Evolutionary conservation across 495 filamentous ascomycete genomes (phyloP).

Genomic region (Penicillium robsamsonii): DNA sequence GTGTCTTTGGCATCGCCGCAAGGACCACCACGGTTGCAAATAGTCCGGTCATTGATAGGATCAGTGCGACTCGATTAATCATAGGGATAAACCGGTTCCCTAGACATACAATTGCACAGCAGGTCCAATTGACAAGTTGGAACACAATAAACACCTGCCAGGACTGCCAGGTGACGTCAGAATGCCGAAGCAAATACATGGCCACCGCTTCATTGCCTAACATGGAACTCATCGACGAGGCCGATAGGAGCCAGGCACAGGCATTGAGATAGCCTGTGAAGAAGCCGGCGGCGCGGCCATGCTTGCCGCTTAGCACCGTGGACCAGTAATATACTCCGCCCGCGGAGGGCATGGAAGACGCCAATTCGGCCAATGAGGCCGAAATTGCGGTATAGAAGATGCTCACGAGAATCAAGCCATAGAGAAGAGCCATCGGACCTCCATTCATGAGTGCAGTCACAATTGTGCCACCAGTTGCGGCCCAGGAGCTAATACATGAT

Average conservation of each 20-base stretch:
- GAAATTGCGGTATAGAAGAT: conserved; percentile 43
- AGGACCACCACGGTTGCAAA: conserved; percentile 67
- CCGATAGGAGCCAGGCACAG: conserved; percentile 67
- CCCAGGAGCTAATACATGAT: conserved; percentile 35
- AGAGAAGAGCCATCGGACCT: conserved; percentile 42
- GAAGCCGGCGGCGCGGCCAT: conserved; percentile 62
- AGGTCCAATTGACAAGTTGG: conserved; percentile 62
- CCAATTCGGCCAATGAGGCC: conserved; percentile 58
- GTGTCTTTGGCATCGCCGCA: conserved; percentile 63
- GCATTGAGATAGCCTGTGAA: conserved; percentile 74
- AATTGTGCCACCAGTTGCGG: conserved; percentile 43
- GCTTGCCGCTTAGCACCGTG: conserved; percentile 61
- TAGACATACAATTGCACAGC: conserved; percentile 61
- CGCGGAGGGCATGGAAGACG: conserved; percentile 74
- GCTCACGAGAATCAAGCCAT: conserved; percentile 40
- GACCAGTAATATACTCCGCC: conserved; percentile 84
- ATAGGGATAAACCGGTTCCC: conserved; percentile 61
- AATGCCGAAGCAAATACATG: conserved; percentile 66
- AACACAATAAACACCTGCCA: conserved; percentile 76
- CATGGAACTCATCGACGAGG: conserved; percentile 63
- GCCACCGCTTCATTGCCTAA: conserved; percentile 62
- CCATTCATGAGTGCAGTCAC: conserved; percentile 45
- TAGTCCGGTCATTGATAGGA: conserved; percentile 60
- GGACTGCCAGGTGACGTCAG: conserved; percentile 52
- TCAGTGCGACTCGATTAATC: conserved; percentile 60